Base-by-base conservation (phyloP, 805 yeast species). In the Cyberlindnera japonica region DNA sequence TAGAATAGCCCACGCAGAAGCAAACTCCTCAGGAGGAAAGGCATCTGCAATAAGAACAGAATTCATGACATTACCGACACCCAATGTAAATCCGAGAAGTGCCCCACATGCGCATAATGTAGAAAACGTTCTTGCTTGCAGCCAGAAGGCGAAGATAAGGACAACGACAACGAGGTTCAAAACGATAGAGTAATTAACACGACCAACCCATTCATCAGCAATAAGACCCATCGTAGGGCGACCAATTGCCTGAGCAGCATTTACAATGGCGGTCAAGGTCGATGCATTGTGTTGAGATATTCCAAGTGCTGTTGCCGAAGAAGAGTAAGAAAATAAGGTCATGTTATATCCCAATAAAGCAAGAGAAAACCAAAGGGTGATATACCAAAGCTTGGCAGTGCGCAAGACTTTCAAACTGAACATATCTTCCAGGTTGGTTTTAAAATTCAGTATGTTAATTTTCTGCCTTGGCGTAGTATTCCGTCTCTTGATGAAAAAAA, bases 271-370 rank as follows among this genome's bases (percentile, higher is more conserved):
- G 1, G 75, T 69, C 23, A 71, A 46, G 12, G 61, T 57, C 10
- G 78, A 64, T 22, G 73, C 78, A 29, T 73, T 63, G 14, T 59
- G 57, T n/a, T 63, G 51, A 0, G 72, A 47, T 24, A 71, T 45
- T 0, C 88, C 88, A 33, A 69, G 55, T 8, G 73, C 63, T 2
- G 68, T 67, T 5, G 74, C 74, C 48, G 65, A 72, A 4, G 76
- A 59, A 1, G 77, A 62, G 30, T 71, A 51, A 1, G 79, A 71
- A 45, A 64, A 75, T 2, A 74, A 52, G 50, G 71, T 55, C 45
- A 73, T 58, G 23, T 63, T 61, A 47, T 74, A 75, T 1, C 71
- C 69, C 24, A 68, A 62, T 39, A 58, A 53, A 20, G 62, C 68
- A 35, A 61, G 50, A 4, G 60, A 50, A 39, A 61, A 66, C 73